phyloP scores from a whole-genome alignment of 2,329 filamentous ascomycete genomes.

The Ophiostoma montium region DNA sequence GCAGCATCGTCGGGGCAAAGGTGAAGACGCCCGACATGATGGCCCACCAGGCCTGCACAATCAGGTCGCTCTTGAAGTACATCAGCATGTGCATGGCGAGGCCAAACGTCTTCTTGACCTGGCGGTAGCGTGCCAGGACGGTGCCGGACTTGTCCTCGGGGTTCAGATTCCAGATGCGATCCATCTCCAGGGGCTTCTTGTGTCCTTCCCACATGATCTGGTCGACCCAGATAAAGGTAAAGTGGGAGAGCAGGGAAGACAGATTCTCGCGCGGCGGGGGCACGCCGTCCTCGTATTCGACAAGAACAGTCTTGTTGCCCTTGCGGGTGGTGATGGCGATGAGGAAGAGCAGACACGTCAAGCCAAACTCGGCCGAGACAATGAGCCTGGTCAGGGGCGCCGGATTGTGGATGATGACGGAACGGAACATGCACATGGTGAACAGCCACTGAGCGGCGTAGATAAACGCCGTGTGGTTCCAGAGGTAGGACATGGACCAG shows the following conservation, averaged over 20 bases:
- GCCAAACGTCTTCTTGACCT: slow-evolving; percentile 66
- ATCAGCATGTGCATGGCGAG: slow-evolving; percentile 69
- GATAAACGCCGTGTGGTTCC: slow-evolving; percentile 83
- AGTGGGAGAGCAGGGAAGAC: slow-evolving; percentile 76
- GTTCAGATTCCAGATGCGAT: slow-evolving; percentile 82
- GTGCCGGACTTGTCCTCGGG: slow-evolving; percentile 75
- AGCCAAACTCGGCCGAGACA: slow-evolving; percentile 56
- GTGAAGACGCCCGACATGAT: slow-evolving; percentile 68
- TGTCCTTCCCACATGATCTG: slow-evolving; percentile 80
- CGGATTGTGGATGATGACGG: slow-evolving; percentile 62
- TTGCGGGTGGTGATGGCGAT: slow-evolving; percentile 74
- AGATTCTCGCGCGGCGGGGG: slow-evolving; percentile 76
- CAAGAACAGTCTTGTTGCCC: slow-evolving; percentile 75
- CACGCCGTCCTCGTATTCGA: slow-evolving; percentile 82
- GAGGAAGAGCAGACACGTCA: slow-evolving; percentile 59
- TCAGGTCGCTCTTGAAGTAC: slow-evolving; percentile 65
- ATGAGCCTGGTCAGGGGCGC: slow-evolving; percentile 49
- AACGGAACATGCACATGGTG: slow-evolving; percentile 65
- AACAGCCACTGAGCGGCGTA: slow-evolving; percentile 77
- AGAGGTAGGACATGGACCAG: slow-evolving; percentile 59
- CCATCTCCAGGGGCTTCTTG: slow-evolving; percentile 66
- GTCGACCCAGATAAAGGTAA: slow-evolving; percentile 85
- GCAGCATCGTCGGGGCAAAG: slow-evolving; percentile 79
- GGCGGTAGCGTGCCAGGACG: slow-evolving; percentile 71
- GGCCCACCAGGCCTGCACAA: slow-evolving; percentile 70